Base-by-base conservation (phyloP, 139 green algal species). In the Closterium sp. region DNA sequence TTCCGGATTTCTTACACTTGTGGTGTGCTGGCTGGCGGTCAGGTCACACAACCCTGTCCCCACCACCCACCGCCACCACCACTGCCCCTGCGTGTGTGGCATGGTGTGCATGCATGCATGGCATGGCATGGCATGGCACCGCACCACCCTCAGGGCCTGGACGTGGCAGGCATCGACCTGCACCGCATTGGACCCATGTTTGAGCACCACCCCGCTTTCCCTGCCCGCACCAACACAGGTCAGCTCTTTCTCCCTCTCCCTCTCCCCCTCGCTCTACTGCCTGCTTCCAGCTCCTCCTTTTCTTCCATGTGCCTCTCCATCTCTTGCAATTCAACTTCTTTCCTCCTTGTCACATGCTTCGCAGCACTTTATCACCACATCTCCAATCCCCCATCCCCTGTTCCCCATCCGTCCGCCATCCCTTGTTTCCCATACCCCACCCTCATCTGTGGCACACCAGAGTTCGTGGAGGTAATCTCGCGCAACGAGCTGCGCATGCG, bases 191-290 rank as follows among this genome's bases (percentile, higher is more conserved):
- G 98, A 0, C 98, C 98, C 19, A 92, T 97, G 84, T 99, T 99
- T 94, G 98, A 99, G 95, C 94, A 94, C 79, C 94, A 99, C 94
- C 38, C 94, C 0, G 97, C 96, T 2, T 99, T 99, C 94, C 98
- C 98, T 4, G 97, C 97, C 0, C 95, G 95, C 28, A 99, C 96
- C 90, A 99, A 99, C 96, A 99, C 98, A 73, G 91, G 91, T 94
- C 27, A 34, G 91, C n/a, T 34, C 90, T 24, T 29, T 21, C 90
- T 93, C 38, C 88, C 90, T 92, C 88, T 17, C 31, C 9, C 89
- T 93, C 17, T 34, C 88, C 17, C 28, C 13, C 90, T 93, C 38
- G 87, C 90, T 92, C 88, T 17, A 31, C 9, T 21, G 7, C 62
- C 62, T 79, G 62, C 62, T 79, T 13, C 62, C 62, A 19, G 62